These are phyloP conservation scores for Fusarium sp. DNA, from an alignment of 2,329 filamentous ascomycete genomes.

Conservation along the genomic window DNA sequence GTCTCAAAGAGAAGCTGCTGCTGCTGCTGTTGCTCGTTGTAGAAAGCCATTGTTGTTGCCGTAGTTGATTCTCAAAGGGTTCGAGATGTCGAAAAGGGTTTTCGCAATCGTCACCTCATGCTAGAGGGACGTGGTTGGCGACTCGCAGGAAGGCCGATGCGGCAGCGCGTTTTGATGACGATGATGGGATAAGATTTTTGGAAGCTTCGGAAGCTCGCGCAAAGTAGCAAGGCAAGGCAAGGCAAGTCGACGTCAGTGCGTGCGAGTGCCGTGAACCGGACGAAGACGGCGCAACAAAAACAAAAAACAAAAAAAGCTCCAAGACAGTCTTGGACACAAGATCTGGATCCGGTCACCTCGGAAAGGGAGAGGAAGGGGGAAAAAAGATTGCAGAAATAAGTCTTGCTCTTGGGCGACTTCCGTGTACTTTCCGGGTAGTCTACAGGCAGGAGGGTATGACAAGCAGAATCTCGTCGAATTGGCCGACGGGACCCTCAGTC, in stretches of 20 bases:
- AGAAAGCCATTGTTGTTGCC: constrained; percentile 47
- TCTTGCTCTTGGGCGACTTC: constrained; percentile 26
- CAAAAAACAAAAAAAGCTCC: neutral
- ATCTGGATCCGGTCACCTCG: constrained; percentile 21
- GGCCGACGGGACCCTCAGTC: neutral
- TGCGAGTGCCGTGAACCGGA: constrained; percentile 9
- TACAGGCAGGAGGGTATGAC: constrained; percentile 10
- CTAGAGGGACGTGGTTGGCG: constrained; percentile 27
- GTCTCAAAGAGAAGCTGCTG: constrained; percentile 65
- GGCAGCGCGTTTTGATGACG: constrained; percentile 29
- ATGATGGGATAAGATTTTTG: constrained; percentile 15
- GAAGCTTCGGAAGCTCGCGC: constrained; percentile 34
- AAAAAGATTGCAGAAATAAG: neutral
- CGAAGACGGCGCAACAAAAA: constrained; percentile 2
- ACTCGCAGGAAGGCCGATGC: constrained; percentile 10
- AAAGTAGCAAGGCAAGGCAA: neutral
- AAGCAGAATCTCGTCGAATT: constrained; percentile 36
- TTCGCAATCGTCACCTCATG: constrained; percentile 57
- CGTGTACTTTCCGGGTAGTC: neutral
- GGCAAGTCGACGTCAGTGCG: constrained; percentile 27
- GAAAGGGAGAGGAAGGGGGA: neutral
- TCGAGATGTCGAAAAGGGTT: constrained; percentile 50
- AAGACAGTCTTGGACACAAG: constrained; percentile 10
- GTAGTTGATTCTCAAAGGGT: constrained; percentile 13
- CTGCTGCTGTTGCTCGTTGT: constrained; percentile 59